Evolutionary conservation across 2,329 filamentous ascomycete species (phyloP).

Genomic region (Hymenoscyphus infarciens): DNA sequence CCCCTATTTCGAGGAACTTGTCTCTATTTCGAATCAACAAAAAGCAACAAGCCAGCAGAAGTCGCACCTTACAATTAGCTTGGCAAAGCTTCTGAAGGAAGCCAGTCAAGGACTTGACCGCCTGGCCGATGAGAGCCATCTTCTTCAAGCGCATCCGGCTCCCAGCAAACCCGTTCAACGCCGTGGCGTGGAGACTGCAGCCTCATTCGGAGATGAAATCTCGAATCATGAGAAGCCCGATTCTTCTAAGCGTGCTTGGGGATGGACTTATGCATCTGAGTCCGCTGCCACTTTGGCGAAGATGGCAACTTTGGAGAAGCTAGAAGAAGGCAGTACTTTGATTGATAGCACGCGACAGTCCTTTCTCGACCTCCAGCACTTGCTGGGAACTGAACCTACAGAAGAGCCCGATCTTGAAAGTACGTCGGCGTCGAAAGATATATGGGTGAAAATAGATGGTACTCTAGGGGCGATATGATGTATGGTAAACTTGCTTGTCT

Average conservation of each 20-base stretch:
- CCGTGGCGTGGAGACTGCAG: conserved; percentile 33
- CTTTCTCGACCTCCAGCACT: conserved; percentile 47
- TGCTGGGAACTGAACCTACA: conserved; percentile 40
- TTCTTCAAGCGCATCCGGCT: conserved; percentile 51
- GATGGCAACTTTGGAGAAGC: conserved; percentile 55
- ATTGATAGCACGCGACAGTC: conserved; percentile 50
- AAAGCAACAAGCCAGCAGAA: conserved; percentile 57
- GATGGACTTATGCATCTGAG: conserved; percentile 59
- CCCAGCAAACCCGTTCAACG: conserved; percentile 32
- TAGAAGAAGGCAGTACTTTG: conserved; percentile 55
- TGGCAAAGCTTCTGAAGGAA: conserved; percentile 51
- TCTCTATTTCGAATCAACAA: conserved; percentile 52
- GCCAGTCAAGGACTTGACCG: conserved; percentile 49
- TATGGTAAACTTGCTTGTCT: neutral
- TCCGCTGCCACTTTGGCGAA: conserved; percentile 57
- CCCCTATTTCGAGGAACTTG: conserved; percentile 53
- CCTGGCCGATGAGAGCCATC: conserved; percentile 59
- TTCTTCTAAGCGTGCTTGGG: conserved; percentile 45
- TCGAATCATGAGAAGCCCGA: conserved; percentile 39
- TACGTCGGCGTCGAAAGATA: conserved; percentile 16
- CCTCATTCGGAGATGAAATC: conserved; percentile 45
- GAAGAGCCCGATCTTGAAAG: neutral
- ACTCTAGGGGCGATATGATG: conserved; percentile 30
- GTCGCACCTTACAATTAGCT: conserved; percentile 48
- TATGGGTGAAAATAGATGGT: conserved; percentile 34